These are phyloP conservation scores for Neurospora crassa DNA, from an alignment of 2,329 filamentous ascomycete genomes.

Conservation along the genomic window DNA sequence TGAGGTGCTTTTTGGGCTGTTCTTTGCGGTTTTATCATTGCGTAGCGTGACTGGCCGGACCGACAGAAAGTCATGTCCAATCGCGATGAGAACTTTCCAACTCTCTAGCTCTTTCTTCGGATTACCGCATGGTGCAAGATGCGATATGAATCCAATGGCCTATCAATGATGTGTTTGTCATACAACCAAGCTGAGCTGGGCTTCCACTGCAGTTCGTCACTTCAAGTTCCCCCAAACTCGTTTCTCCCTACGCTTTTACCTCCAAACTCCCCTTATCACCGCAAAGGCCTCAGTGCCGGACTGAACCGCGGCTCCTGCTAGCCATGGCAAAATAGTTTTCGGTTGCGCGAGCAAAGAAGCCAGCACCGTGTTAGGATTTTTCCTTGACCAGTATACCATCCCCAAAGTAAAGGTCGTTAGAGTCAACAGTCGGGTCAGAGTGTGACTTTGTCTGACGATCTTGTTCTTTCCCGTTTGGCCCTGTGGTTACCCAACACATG, in stretches of 20 bases:
- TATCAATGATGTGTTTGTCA: too few species aligned
- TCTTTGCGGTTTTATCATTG: too few species aligned
- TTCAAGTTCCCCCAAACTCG: background rate
- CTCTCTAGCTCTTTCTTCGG: too few species aligned
- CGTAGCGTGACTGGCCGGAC: too few species aligned
- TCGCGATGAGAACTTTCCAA: too few species aligned
- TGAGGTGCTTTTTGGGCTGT: too few species aligned
- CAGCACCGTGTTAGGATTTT: background rate
- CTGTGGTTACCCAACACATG: background rate
- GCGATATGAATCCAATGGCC: too few species aligned
- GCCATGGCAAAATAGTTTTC: background rate
- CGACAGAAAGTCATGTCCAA: too few species aligned
- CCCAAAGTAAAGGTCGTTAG: background rate
- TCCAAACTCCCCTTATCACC: conserved; percentile 6
- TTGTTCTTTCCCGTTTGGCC: conserved; percentile 1
- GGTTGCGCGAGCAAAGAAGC: background rate
- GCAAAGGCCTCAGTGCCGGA: conserved; percentile 7
- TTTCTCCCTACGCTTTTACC: conserved; percentile 4
- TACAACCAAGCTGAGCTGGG: too few species aligned
- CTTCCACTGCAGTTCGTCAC: background rate
- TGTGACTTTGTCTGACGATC: background rate
- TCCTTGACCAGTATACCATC: conserved; percentile 3
- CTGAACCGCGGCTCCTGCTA: background rate
- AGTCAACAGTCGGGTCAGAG: background rate
- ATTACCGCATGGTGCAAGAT: too few species aligned